phyloP scores from a whole-genome alignment of 2,329 filamentous ascomycete genomes.

The Pyrenochaeta sp. region DNA sequence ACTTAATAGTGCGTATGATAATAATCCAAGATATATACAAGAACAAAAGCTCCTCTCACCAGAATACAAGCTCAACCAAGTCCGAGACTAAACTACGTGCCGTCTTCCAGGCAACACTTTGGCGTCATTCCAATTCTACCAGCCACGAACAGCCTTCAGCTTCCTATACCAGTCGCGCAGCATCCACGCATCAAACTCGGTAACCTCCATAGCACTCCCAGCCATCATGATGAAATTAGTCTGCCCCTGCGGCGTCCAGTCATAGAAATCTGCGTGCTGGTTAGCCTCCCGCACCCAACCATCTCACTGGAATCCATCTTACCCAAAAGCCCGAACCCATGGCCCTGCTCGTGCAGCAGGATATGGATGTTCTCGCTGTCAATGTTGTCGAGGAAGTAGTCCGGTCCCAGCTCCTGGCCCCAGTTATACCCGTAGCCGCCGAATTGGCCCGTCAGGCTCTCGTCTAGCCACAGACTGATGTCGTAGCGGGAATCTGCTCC shows the following conservation, averaged over 20 bases:
- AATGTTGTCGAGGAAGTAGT: conserved; percentile 53
- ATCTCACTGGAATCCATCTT: conserved; percentile 9
- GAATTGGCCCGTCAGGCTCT: conserved; percentile 48
- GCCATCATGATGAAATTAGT: conserved; percentile 57
- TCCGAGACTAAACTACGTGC: too few relatives aligned
- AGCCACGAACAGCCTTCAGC: conserved; percentile 28
- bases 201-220: conserved; percentile 52
- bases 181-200: conserved; percentile 61
- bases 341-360: conserved; percentile 55
- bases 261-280: conserved; percentile 46
- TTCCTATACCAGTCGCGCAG: conserved; percentile 56
- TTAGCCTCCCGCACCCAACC: too few relatives aligned
- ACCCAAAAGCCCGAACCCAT: conserved; percentile 49
- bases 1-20: too few relatives aligned
- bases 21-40: too few relatives aligned
- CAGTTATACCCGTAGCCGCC: conserved; percentile 56
- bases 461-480: conserved; percentile 55
- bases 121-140: too few relatives aligned
- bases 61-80: too few relatives aligned
- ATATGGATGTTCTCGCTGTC: conserved; percentile 52
- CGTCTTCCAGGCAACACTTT: too few relatives aligned
- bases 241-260: conserved; percentile 54
- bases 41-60: too few relatives aligned
- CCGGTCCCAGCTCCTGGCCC: conserved; percentile 54
- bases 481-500: conserved; percentile 51